A percentile compares a stretch with the other conserved stretches of the same genome.
phyloP scores from a whole-genome alignment of 1,284 basidiomycete genomes.

The Pyrrhoderma lamaoense region DNA sequence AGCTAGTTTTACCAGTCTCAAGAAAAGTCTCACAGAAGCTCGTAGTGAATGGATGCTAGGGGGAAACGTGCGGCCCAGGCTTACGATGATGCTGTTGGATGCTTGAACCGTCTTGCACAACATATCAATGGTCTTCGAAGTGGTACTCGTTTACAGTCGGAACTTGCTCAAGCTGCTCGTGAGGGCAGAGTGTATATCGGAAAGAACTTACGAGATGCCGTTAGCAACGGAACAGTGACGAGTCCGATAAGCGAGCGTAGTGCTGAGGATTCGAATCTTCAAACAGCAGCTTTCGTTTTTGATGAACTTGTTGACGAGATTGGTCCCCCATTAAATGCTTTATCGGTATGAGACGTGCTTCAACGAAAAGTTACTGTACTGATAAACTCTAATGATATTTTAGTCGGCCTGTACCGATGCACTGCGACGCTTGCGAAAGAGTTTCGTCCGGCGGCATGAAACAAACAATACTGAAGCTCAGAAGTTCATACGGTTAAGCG shows the following conservation, averaged over 20 bases:
- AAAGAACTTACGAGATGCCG: slow-evolving; percentile 19
- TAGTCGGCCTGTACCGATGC: slow-evolving; percentile 56
- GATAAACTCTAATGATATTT: no score
- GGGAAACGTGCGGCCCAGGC: slow-evolving; percentile 41
- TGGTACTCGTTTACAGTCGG: slow-evolving; percentile 76
- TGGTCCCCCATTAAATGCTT: slow-evolving; percentile 66
- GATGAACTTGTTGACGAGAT: slow-evolving; percentile 78
- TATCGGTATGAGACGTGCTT: slow-evolving; percentile 49
- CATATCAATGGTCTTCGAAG: slow-evolving; percentile 83
- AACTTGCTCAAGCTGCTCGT: slow-evolving; percentile 62
- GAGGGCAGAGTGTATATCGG: slow-evolving; percentile 42
- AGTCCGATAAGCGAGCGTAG: slow-evolving; percentile 33
- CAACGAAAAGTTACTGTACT: background rate
- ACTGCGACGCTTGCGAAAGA: slow-evolving; percentile 54
- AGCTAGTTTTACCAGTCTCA: slow-evolving; percentile 79
- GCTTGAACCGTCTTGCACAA: slow-evolving; percentile 82
- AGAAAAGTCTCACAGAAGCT: slow-evolving; percentile 78
- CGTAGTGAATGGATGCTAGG: slow-evolving; percentile 69
- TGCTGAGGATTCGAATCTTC: slow-evolving; percentile 48
- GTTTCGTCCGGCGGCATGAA: slow-evolving; percentile 39
- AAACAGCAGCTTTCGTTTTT: slow-evolving; percentile 70
- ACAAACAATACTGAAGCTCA: slow-evolving; percentile 26
- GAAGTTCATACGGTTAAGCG: slow-evolving; percentile 58
- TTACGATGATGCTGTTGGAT: slow-evolving; percentile 80
- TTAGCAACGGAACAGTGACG: slow-evolving; percentile 18